Percentiles rank a stretch among this genome's conserved stretches.
Evolutionary conservation across 192 early-diverging fungal species (phyloP).

Genomic region (Funneliformis mosseae): DNA sequence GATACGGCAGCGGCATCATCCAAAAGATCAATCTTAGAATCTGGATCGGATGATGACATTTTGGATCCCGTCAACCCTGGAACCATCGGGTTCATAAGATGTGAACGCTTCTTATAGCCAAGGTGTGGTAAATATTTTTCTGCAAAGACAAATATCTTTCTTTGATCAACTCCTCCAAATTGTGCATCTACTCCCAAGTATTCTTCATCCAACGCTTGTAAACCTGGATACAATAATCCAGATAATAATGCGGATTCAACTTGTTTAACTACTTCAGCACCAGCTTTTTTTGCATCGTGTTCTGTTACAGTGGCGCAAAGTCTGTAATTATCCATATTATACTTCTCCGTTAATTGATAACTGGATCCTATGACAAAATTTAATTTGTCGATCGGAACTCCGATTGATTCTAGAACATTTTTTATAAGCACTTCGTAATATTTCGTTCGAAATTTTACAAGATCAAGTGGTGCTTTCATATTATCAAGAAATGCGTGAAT

Average conservation of each 20-base stretch:
- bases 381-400: slow-evolving; percentile 90
- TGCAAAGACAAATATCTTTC: slow-evolving; percentile 98
- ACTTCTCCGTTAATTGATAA: slow-evolving; percentile 88
- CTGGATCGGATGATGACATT: slow-evolving; percentile 95
- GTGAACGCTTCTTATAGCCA: slow-evolving; percentile 95
- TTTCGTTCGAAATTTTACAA: slow-evolving; percentile 80
- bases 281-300: slow-evolving; percentile 97
- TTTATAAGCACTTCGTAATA: slow-evolving; percentile 96
- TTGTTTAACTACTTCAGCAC: slow-evolving; percentile 98
- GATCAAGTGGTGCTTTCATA: slow-evolving; percentile 94
- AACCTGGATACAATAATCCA: slow-evolving; percentile 95
- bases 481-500: slow-evolving; percentile 99
- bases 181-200: slow-evolving; percentile 93
- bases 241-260: slow-evolving; percentile 83
- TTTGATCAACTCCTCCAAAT: slow-evolving; percentile 97
- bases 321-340: slow-evolving; percentile 90
- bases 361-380: slow-evolving; percentile 88
- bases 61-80: slow-evolving; percentile 91
- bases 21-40: slow-evolving; percentile 97
- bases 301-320: slow-evolving; percentile 84
- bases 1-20: slow-evolving; percentile 78
- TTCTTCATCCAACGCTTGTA: slow-evolving; percentile 98
- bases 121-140: slow-evolving; percentile 92
- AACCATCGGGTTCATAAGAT: slow-evolving; percentile 99
- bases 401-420: slow-evolving; percentile 87